Base-by-base conservation (phyloP, 805 yeast genomes). In the Wickerhamiella sorbophila region DNA sequence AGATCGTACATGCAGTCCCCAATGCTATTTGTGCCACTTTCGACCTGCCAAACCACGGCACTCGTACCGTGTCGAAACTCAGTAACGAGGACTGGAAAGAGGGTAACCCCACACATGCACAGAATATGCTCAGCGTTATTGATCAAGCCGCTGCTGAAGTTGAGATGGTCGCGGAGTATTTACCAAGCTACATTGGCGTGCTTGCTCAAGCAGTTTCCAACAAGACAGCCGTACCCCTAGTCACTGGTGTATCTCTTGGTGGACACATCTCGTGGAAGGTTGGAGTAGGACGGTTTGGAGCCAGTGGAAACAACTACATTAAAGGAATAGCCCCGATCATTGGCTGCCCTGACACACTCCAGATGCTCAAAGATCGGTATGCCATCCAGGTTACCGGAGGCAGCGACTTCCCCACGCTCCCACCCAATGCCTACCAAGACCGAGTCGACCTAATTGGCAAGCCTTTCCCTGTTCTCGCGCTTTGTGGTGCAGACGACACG, bases 11-110 rank as follows among this genome's bases (percentile, higher is more conserved):
- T 15, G 19, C 42, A 12, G 48, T 50, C 14, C 48, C 51, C 12
- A 38, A 48, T 33, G 37, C 46, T 14, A 61, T 75, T 29, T 68
- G 69, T 36, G 71, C 71, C 9, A 61, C 72, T 0, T 71, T 70
- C 47, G 81, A 75, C 50, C 52, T 60, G 45, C 63, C 77, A 27
- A 75, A 75, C 53, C 81, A 75, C 50, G 80, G 82, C 3, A 58
- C 58, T 18, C 59, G 81, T 29, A 40, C 50, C 8, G 54, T 70
- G 4, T 62, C 64, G 35, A 51, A 45, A 3, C 24, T 26, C 14
- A 53, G 57, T 31, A 74, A 72, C 53, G 40, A 50, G 2, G 58
- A 60, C 18, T 75, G 80, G 80, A 47, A 44, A 1, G 52, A 52
- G 3, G 75, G 75, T 2, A 74, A 74, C 51, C 47, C 46, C 14